Evolutionary conservation across 805 yeast genomes (phyloP), one percentile per base, ranked within the genome.

Genomic region (Brettanomyces nanus): DNA sequence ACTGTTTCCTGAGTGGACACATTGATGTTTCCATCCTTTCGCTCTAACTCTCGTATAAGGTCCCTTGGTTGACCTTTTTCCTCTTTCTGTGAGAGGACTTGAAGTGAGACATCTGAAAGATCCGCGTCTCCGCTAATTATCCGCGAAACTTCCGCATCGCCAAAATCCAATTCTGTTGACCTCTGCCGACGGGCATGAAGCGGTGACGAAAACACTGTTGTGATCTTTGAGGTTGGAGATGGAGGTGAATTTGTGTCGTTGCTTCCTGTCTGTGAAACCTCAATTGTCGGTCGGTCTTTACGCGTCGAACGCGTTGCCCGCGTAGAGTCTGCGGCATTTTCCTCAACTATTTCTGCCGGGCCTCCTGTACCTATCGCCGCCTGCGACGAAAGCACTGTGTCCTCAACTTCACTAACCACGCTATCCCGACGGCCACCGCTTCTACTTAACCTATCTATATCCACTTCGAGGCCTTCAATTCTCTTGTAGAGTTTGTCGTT

Each of bases 91-190:
- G 11, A 11, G 11, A 23, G 7, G 11, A 11, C 10, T 23, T 7
- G 26, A 11, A 9, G 26, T 23, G 26, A 23, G 26, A n/a, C n/a
- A n/a, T 28, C 31, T 28, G 33, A 28, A n/a, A 28, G 10, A 14
- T 28, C 26, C 10, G 23, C 32, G 13, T 33, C 36, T 5, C 33
- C 33, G 18, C 33, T 35, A 5, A 29, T 35, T n/a, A 35, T 21
- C 27, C 19, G 14, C 6, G 32, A 17, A 6, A 28, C 25, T 14
- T 19, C 10, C 11, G 26, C 38, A 28, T 27, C 33, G 5, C 33
- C 38, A 25, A 33, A 33, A n/a, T 25, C 29, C 6, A 33, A 19
- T 27, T 33, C 36, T 13, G n/a, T 19, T 13, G 30, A 33, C 19
- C 20, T 14, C 15, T n/a, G 18, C 6, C 36, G 10, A 11, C 26